phyloP scores from a whole-genome alignment of 768 basidiomycete genomes.

The Macrolepiota fuliginosa region DNA sequence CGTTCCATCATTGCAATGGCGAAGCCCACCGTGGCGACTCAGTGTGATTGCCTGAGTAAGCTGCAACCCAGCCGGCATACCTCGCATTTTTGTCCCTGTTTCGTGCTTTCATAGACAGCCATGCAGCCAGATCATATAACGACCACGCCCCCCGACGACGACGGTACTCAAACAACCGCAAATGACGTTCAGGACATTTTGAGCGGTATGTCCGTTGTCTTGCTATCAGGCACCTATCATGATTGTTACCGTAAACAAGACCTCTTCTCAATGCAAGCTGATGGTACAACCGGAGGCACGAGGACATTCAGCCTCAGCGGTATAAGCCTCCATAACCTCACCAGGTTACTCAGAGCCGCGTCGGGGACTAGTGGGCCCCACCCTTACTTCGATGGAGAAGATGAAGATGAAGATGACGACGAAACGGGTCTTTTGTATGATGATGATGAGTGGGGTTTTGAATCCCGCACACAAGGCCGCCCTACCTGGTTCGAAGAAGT shows the following conservation, averaged over 20 bases:
- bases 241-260: conserved; percentile 18
- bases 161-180: background rate
- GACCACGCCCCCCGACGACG: conserved; percentile 1
- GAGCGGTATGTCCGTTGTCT: conserved; percentile 19
- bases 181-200: conserved; percentile 25
- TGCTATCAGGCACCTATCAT: background rate
- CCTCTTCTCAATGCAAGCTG: conserved; percentile 30
- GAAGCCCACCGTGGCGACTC: background rate
- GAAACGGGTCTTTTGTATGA: conserved; percentile 28
- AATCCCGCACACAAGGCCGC: background rate
- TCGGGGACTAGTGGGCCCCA: conserved; percentile 19
- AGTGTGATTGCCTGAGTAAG: conserved; percentile 13
- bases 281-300: conserved; percentile 14
- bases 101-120: background rate
- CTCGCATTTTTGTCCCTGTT: background rate
- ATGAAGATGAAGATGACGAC: conserved; percentile 31
- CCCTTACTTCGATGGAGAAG: conserved; percentile 28
- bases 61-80: background rate
- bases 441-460: conserved; percentile 27
- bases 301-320: conserved; percentile 24
- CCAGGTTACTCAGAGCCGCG: conserved; percentile 23
- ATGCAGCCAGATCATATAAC: background rate
- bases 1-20: conserved; percentile 1
- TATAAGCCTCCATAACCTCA: conserved; percentile 29
- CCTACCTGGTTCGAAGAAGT: conserved; percentile 31